phyloP scores from a whole-genome alignment of 768 basidiomycete species.

The Mycena galericulata region DNA sequence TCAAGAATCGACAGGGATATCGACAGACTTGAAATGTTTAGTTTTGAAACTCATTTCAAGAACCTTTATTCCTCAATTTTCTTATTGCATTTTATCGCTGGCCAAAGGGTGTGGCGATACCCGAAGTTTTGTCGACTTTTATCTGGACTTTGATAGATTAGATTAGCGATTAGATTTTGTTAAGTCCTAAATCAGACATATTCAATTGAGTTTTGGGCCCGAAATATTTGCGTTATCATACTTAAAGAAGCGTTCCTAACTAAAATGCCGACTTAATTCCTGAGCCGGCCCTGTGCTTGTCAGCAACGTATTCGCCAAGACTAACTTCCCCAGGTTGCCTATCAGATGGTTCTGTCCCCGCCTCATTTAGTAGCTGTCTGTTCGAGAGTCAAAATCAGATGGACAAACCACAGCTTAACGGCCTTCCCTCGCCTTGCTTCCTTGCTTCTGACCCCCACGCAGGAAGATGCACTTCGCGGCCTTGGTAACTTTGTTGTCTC shows the following conservation, averaged over 20 bases:
- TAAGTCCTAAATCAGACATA: constrained; percentile 15
- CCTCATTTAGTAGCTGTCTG: too few species aligned
- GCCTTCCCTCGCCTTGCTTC: too few species aligned
- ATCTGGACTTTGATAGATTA: constrained; percentile 19
- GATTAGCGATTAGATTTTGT: constrained; percentile 16
- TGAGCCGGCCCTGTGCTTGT: constrained; percentile 8
- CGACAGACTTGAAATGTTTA: not conserved
- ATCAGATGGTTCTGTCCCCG: too few species aligned
- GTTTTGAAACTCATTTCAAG: constrained; percentile 3
- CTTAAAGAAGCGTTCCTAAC: not conserved
- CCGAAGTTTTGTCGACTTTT: constrained; percentile 6
- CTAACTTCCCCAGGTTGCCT: too few species aligned
- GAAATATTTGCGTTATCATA: constrained; percentile 6
- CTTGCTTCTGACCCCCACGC: too few species aligned
- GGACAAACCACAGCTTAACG: too few species aligned
- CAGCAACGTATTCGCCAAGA: too few species aligned
- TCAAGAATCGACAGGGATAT: constrained; percentile 15
- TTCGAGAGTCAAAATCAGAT: too few species aligned
- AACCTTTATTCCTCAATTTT: constrained; percentile 6
- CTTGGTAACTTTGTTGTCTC: too few species aligned
- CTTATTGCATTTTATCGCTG: not conserved
- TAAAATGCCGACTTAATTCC: constrained; percentile 15
- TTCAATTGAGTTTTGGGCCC: not conserved
- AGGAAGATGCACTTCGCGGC: too few species aligned
- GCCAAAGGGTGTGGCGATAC: constrained; percentile 8